phyloP scores from a whole-genome alignment of 495 filamentous ascomycete genomes.

The Clohesyomyces aquaticus region DNA sequence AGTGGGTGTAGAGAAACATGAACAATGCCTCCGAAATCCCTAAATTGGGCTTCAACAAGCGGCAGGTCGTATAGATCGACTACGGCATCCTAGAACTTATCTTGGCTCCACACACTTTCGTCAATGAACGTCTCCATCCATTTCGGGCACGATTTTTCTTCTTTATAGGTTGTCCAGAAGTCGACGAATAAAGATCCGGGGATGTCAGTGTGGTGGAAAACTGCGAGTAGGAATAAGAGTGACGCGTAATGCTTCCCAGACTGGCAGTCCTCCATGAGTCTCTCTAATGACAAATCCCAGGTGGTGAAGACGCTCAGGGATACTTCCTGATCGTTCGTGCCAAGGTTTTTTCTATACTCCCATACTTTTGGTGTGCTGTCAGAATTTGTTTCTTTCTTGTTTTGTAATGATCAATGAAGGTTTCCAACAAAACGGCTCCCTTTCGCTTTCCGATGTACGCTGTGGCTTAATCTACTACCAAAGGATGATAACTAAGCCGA shows the following conservation, averaged over 20 bases:
- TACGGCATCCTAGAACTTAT: constrained; percentile 2
- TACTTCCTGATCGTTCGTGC: not conserved
- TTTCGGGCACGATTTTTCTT: not conserved
- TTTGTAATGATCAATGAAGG: constrained; percentile 9
- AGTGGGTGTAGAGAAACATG: constrained; percentile 7
- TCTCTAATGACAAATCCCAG: constrained; percentile 10
- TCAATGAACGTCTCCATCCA: constrained; percentile 8
- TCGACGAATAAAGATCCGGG: not conserved
- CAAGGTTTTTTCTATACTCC: constrained; percentile 4
- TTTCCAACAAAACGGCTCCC: not conserved
- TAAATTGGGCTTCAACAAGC: not conserved
- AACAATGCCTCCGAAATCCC: not conserved
- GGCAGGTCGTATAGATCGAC: constrained; percentile 1
- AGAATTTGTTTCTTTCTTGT: constrained; percentile 2
- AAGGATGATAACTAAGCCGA: constrained; percentile 11
- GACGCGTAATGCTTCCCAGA: not conserved
- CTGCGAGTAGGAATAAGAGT: not conserved
- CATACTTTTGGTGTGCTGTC: constrained; percentile 6
- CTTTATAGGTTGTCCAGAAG: not conserved
- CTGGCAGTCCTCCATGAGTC: not conserved
- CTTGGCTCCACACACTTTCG: not conserved
- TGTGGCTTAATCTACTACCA: constrained; percentile 8
- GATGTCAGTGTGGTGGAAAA: constrained; percentile 2
- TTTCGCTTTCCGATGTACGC: constrained; percentile 7
- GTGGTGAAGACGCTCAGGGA: constrained; percentile 8